Conservation (phyloP, 768 basidiomycete genomes). For the Phylloporus sp. region DNA sequence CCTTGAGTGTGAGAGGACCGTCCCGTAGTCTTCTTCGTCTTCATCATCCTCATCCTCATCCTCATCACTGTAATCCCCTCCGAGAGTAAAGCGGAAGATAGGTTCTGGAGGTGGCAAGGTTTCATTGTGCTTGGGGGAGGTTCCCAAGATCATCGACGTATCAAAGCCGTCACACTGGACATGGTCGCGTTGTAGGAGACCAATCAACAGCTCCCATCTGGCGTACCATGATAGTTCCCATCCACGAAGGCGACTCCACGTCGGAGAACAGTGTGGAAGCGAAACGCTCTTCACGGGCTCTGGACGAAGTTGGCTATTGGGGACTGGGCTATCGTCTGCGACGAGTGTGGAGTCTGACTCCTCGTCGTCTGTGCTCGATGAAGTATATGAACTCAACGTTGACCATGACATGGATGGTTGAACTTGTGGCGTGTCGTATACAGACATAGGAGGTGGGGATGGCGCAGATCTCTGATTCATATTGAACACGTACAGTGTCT, state of each 20-base stretch:
- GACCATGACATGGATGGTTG: conserved; percentile 18
- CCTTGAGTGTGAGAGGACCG: conserved; percentile 9
- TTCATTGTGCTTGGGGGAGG: neutral
- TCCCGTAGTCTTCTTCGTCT: conserved; percentile 31
- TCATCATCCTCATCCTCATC: conserved; percentile 9
- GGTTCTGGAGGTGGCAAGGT: neutral
- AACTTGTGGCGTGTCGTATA: conserved; percentile 8
- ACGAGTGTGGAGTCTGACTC: conserved; percentile 59
- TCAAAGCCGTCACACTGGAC: conserved; percentile 10
- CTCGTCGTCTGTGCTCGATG: conserved; percentile 25
- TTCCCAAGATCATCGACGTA: neutral
- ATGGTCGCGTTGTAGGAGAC: conserved; percentile 35
- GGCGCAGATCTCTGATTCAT: conserved; percentile 36
- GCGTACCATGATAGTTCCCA: conserved; percentile 52
- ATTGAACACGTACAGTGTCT: conserved; percentile 62
- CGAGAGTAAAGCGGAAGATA: conserved; percentile 21
- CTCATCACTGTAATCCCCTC: conserved; percentile 18
- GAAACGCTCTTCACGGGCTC: conserved; percentile 5
- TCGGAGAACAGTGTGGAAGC: conserved; percentile 3
- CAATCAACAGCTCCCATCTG: conserved; percentile 51
- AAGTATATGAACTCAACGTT: conserved; percentile 16
- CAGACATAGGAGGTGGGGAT: conserved; percentile 3
- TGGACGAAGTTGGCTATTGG: neutral
- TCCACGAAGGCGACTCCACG: conserved; percentile 14
- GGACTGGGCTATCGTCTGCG: conserved; percentile 37